Conservation (phyloP, 805 yeast species). For the Sungouiozyma ichnusensis region DNA sequence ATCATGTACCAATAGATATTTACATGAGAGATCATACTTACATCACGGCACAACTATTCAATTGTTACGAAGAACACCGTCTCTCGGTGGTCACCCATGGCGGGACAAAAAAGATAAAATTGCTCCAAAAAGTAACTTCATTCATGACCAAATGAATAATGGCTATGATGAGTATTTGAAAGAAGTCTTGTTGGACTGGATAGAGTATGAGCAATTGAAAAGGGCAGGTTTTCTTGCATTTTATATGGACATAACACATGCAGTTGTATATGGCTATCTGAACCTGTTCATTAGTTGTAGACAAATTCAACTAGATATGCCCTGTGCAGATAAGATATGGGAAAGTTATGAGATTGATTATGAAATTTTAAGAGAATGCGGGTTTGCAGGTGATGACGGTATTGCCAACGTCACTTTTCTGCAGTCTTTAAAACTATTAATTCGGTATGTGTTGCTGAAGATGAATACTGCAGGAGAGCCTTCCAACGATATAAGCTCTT, state of each 20-base stretch:
- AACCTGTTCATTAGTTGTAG: conserved; percentile 42
- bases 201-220: conserved; percentile 68
- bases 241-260: conserved; percentile 69
- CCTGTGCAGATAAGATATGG: conserved; percentile 57
- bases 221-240: conserved; percentile 74
- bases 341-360: conserved; percentile 27
- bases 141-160: conserved; percentile 1
- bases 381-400: conserved; percentile 12
- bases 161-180: conserved; percentile 15
- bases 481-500: neutral
- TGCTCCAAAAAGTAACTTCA: conserved; percentile 1
- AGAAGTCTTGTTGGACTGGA: conserved; percentile 41
- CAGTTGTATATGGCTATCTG: conserved; percentile 68
- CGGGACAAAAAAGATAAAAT: conserved; percentile 5
- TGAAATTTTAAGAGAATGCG: conserved; percentile 15
- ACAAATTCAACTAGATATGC: conserved; percentile 51
- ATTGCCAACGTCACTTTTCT: conserved; percentile 37
- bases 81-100: conserved; percentile 60
- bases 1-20: conserved; percentile 50
- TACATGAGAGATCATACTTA: conserved; percentile 75
- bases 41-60: conserved; percentile 86
- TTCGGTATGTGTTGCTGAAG: conserved; percentile 34
- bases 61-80: conserved; percentile 62
- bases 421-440: conserved; percentile 44
- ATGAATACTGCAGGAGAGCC: neutral